Base-by-base conservation (phyloP, 345 rosid species). In the Lumnitzera racemosa region DNA sequence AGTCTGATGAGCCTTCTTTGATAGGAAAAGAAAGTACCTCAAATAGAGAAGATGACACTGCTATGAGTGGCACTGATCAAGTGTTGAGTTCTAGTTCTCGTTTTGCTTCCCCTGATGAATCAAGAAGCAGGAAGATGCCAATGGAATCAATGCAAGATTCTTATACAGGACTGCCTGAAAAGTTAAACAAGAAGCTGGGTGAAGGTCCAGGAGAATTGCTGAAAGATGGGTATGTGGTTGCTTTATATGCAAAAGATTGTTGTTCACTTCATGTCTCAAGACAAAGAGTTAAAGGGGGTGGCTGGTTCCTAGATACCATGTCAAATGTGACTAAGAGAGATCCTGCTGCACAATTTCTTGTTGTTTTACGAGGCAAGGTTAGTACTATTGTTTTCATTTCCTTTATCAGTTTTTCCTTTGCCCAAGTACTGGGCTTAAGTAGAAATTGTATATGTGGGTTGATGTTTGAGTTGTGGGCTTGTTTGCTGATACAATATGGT, bases 331-430 rank as follows among this genome's bases (percentile, higher is more conserved):
- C 96, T 17, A 90, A 82, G 72, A 87, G 96, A 64, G 99, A 95
- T 78, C 99, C 99, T 51, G 98, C 96, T 14, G 94, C 98, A 27
- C 99, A 95, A 73, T 95, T 90, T 77, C 90, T 95, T 52, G 88
- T 94, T 51, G 92, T 81, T 58, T 82, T 77, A 71, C 82, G 88
- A 80, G 85, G 70, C 84, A 85, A 88, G 99, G 99, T 90, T 66
- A 65, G 81, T 71, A 29, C 15, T 20, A 55, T 57, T 24, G 58
- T 13, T 51, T 24, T 58, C 13, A 46, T 24, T 56, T 61, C 68
- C 24, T 36, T 36, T 36, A 36, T 36, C 43, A 9, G 10, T 36
- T 36, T 36, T 36, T 5, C 43, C 43, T 36, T 7, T 36, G 43
- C 43, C 11, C 11, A 5, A 5, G 43, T 9, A 36, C 11, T 36